phyloP scores from a whole-genome alignment of 129 eudicot species.

The Chrysanthemum seticuspe region DNA sequence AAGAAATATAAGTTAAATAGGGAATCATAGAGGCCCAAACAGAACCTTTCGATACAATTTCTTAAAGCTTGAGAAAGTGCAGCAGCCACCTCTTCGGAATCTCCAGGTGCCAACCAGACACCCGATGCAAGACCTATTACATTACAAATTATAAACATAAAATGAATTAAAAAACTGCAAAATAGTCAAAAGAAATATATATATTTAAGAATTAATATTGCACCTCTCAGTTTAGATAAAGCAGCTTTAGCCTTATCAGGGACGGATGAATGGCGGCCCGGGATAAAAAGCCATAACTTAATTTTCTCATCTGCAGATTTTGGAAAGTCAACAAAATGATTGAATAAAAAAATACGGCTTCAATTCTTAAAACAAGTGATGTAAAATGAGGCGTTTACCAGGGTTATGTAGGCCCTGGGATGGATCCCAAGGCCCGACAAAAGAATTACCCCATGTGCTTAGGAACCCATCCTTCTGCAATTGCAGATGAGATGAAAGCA shows the following conservation, averaged over 20 bases:
- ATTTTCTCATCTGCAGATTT: slow-evolving; percentile 78
- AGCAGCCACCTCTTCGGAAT: slow-evolving; percentile 95
- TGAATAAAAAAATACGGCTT: background rate
- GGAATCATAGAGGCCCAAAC: slow-evolving; percentile 8
- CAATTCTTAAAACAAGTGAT: too few relatives aligned
- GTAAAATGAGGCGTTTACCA: slow-evolving; percentile 44
- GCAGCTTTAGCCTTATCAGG: slow-evolving; percentile 76
- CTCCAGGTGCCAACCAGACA: slow-evolving; percentile 95
- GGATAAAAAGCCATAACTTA: slow-evolving; percentile 96
- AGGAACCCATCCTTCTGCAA: slow-evolving; percentile 92
- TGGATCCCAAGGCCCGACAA: slow-evolving; percentile 99
- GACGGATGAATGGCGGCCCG: slow-evolving; percentile 75
- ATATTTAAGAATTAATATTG: background rate
- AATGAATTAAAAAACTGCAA: slow-evolving; percentile 5
- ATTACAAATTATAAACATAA: slow-evolving; percentile 19
- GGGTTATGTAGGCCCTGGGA: slow-evolving; percentile 97
- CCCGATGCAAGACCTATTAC: slow-evolving; percentile 85
- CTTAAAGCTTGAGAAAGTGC: slow-evolving; percentile 92
- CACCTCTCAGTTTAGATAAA: slow-evolving; percentile 83
- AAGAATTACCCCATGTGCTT: slow-evolving; percentile 89
- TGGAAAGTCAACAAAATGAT: slow-evolving; percentile 1
- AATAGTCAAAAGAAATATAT: background rate
- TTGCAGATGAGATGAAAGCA: slow-evolving; percentile 82
- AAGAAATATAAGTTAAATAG: background rate
- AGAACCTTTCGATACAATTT: slow-evolving; percentile 90